These are phyloP conservation scores for Dendrobium nobile DNA, from an alignment of 106 monocot species.

Conservation along the genomic window DNA sequence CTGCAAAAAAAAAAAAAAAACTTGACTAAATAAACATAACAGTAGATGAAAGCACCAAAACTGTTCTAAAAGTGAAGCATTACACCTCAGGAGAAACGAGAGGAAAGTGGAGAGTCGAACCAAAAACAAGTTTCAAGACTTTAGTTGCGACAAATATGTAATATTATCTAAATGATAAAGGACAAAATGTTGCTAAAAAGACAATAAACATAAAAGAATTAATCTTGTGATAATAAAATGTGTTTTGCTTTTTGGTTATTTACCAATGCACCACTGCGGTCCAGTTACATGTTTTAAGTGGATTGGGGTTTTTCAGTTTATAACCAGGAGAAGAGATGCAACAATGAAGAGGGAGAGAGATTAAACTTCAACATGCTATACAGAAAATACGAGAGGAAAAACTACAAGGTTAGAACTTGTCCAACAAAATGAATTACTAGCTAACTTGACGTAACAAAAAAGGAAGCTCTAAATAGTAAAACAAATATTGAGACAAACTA, in stretches of 20 bases:
- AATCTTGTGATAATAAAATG: neutral
- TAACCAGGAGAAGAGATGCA: neutral
- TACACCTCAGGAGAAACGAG: neutral
- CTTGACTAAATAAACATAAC: neutral
- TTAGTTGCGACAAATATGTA: neutral
- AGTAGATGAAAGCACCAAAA: conserved; percentile 4
- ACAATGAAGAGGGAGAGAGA: neutral
- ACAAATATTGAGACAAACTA: neutral
- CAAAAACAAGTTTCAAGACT: neutral
- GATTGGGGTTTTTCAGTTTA: neutral
- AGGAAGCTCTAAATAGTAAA: neutral
- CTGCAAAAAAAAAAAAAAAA: conserved; percentile 35
- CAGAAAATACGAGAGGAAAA: neutral
- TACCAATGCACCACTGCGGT: neutral
- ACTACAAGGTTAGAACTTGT: neutral
- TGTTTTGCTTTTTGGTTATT: neutral
- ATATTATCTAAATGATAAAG: neutral
- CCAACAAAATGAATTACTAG: neutral
- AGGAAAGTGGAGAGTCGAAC: neutral
- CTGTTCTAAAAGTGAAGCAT: neutral
- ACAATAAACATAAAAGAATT: neutral
- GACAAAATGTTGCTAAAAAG: neutral
- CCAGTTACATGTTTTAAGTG: neutral
- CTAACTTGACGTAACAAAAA: neutral
- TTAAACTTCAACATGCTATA: neutral